Evolutionary conservation across 1,139 yeast genomes (phyloP).

Genomic region (Meyerozyma elateridarum): DNA sequence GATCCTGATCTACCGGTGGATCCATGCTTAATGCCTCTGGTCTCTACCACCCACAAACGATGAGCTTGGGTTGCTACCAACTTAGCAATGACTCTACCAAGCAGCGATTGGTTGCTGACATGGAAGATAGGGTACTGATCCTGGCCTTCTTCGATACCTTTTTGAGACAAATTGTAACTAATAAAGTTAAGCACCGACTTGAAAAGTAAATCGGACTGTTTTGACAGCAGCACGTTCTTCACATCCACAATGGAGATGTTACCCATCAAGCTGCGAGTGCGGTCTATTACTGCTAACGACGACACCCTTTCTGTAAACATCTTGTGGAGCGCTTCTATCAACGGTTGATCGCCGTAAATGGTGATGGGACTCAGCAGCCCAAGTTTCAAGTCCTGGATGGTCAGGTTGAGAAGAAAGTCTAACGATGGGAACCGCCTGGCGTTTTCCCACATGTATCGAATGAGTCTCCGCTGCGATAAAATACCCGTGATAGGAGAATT

Average conservation of each 20-base stretch:
- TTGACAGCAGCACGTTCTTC: slow-evolving; percentile 76
- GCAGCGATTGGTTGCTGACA: slow-evolving; percentile 70
- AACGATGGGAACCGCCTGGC: slow-evolving; percentile 79
- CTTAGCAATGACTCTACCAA: slow-evolving; percentile 89
- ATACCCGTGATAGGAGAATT: slow-evolving; percentile 59
- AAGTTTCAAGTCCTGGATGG: slow-evolving; percentile 62
- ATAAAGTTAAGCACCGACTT: slow-evolving; percentile 84
- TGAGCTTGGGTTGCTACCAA: slow-evolving; percentile 93
- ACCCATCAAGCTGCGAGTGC: slow-evolving; percentile 69
- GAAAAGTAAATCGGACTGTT: slow-evolving; percentile 75
- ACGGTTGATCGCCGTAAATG: slow-evolving; percentile 77
- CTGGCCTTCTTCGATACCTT: slow-evolving; percentile 91
- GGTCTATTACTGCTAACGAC: slow-evolving; percentile 91
- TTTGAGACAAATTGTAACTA: slow-evolving; percentile 75
- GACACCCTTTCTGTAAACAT: slow-evolving; percentile 85
- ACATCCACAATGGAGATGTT: slow-evolving; percentile 94
- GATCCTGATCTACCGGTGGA: slow-evolving; percentile 1
- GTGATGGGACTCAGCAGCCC: slow-evolving; percentile 72
- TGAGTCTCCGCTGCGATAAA: slow-evolving; percentile 81
- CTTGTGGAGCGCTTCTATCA: slow-evolving; percentile 78
- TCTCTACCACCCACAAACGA: slow-evolving; percentile 87
- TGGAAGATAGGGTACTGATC: slow-evolving; percentile 97
- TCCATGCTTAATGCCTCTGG: slow-evolving; percentile 18
- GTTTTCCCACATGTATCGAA: slow-evolving; percentile 84
- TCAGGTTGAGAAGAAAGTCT: slow-evolving; percentile 65